phyloP scores from a whole-genome alignment of 1,284 basidiomycete genomes.

The Sporisorium iseilematis-ciliati region DNA sequence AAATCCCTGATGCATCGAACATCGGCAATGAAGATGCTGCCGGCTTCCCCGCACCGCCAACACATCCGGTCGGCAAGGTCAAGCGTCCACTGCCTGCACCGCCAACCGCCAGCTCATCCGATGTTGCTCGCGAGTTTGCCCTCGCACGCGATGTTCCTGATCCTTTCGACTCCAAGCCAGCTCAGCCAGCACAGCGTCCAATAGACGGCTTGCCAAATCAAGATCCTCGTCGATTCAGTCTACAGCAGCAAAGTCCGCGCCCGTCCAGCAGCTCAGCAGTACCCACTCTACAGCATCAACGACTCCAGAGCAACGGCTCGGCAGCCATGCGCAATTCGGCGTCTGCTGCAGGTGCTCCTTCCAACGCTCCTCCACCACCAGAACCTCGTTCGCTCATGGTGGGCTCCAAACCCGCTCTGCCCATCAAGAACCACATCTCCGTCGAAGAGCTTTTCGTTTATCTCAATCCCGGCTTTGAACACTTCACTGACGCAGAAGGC shows the following conservation, averaged over 20 bases:
- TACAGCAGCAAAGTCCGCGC: slow-evolving; percentile 20
- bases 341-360: background rate
- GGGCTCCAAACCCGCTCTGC: slow-evolving; percentile 52
- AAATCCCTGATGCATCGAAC: slow-evolving; percentile 5
- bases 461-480: slow-evolving; percentile 65
- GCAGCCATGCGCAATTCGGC: slow-evolving; percentile 18
- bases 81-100: slow-evolving; percentile 52
- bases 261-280: slow-evolving; percentile 25
- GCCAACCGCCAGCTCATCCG: slow-evolving; percentile 33
- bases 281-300: slow-evolving; percentile 9
- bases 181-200: slow-evolving; percentile 27
- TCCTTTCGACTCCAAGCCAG: slow-evolving; percentile 35
- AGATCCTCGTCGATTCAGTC: slow-evolving; percentile 27
- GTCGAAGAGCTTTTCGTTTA: slow-evolving; percentile 63
- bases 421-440: slow-evolving; percentile 52
- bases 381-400: slow-evolving; percentile 36
- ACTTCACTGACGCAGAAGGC: slow-evolving; percentile 55
- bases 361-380: slow-evolving; percentile 1
- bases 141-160: slow-evolving; percentile 50
- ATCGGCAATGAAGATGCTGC: slow-evolving; percentile 6
- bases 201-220: slow-evolving; percentile 43
- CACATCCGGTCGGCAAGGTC: slow-evolving; percentile 40
- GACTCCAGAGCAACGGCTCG: background rate
- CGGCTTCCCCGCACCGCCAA: slow-evolving; percentile 45
- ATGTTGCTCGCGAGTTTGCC: slow-evolving; percentile 49